phyloP scores from a whole-genome alignment of 495 filamentous ascomycete species.

The Elasticomyces elasticus region DNA sequence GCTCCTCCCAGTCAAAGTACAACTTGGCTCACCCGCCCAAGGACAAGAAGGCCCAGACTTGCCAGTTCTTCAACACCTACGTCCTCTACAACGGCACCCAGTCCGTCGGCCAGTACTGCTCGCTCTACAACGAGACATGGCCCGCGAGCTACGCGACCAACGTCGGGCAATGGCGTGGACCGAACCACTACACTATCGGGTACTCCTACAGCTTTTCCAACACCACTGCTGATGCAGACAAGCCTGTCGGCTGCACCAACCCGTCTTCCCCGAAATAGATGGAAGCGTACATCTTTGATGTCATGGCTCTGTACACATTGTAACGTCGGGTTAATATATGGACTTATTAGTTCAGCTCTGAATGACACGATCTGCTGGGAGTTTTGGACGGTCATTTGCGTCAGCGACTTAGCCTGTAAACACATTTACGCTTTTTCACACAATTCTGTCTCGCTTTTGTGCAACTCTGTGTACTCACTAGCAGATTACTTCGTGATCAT shows the following conservation, averaged over 20 bases:
- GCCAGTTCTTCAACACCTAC: slow-evolving; percentile 24
- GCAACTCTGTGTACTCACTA: too few relatives aligned
- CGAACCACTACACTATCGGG: slow-evolving; percentile 14
- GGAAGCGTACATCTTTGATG: neutral
- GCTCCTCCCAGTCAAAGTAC: slow-evolving; percentile 6
- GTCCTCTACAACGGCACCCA: slow-evolving; percentile 14
- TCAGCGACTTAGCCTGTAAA: too few relatives aligned
- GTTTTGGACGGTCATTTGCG: too few relatives aligned
- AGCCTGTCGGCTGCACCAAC: neutral
- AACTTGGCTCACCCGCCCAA: slow-evolving; percentile 8
- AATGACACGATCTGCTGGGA: too few relatives aligned
- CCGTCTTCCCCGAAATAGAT: neutral
- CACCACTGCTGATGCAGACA: neutral
- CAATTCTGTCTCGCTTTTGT: too few relatives aligned
- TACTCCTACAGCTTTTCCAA: slow-evolving; percentile 12
- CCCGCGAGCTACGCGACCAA: slow-evolving; percentile 19
- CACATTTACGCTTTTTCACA: too few relatives aligned
- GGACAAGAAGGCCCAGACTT: slow-evolving; percentile 2
- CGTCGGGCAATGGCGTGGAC: slow-evolving; percentile 17
- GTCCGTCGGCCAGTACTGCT: slow-evolving; percentile 9
- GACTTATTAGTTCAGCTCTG: too few relatives aligned
- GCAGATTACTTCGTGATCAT: too few relatives aligned
- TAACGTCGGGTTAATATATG: too few relatives aligned
- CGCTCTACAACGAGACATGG: slow-evolving; percentile 19
- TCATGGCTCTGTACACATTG: neutral